These are phyloP conservation scores for Chlorella sorokiniana DNA, from an alignment of 139 green algal species.

Conservation along the genomic window DNA sequence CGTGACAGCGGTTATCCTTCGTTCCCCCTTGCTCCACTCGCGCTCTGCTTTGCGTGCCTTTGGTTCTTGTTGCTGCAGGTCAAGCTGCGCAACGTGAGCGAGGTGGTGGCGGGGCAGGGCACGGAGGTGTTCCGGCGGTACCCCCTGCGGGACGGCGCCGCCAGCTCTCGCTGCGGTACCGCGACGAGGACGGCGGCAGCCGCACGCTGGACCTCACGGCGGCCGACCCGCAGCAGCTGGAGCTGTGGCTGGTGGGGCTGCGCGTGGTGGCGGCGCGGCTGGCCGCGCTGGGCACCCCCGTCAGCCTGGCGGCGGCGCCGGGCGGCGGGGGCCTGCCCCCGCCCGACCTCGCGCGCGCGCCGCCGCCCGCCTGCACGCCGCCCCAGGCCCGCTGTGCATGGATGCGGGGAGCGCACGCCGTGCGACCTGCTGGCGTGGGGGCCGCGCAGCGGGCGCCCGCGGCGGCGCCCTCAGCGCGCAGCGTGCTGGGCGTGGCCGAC, in stretches of 20 bases:
- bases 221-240: constrained; percentile 49
- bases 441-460: not conserved
- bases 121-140: constrained; percentile 70
- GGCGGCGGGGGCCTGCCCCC: not conserved
- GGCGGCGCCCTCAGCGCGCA: not conserved
- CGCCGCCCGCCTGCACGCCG: not conserved
- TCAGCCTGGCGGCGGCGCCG: not conserved
- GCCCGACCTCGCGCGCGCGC: not conserved
- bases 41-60: not conserved
- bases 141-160: constrained; percentile 49
- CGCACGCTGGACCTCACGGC: constrained; percentile 79
- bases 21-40: not conserved
- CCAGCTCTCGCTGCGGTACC: constrained; percentile 81
- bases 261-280: constrained; percentile 33
- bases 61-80: constrained; percentile 13
- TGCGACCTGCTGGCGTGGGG: constrained; percentile 79
- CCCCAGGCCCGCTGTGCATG: constrained; percentile 28
- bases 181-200: constrained; percentile 44
- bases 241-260: constrained; percentile 66
- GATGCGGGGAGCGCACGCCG: constrained; percentile 50
- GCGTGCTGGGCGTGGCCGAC: not conserved
- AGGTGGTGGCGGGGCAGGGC: constrained; percentile 61
- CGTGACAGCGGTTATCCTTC: not conserved
- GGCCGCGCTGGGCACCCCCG: constrained; percentile 3
- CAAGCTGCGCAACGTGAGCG: constrained; percentile 36